Base-by-base conservation (phyloP, 2,329 filamentous ascomycete species). In the Fragosphaeria purpurea region DNA sequence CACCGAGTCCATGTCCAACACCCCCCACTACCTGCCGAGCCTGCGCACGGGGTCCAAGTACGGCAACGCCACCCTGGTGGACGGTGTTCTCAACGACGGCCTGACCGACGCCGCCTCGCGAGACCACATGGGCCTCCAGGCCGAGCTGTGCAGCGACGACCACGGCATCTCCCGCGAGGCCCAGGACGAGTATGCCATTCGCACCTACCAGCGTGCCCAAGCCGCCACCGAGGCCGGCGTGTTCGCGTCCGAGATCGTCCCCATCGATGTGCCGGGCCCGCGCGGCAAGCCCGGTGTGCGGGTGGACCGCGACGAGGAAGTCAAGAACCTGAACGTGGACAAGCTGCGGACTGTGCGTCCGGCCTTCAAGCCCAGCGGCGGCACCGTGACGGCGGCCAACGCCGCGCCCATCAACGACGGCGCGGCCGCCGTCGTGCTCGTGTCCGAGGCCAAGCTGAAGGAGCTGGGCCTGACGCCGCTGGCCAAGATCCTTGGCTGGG, bases 1-100 rank as follows among this genome's bases (percentile, higher is more conserved):
- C 61, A 83, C 91, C 59, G 93, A 98, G 76, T 95, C 89, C 75
- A 98, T 98, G 93, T 95, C 90, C 65, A 97, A 97, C 74, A 78
- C 85, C 50, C 93, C 93, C 47, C 90, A 98, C 75, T 98, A 98
- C 75, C 85, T 96, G 48, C 86, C 89, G 57, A 86, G 75, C 68
- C 76, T 95, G 61, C 86, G 93, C 67, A 85, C 71, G 58, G 93
- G 93, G 59, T 83, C 86, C 69, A 97, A 97, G 74, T 98, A 94
- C 70, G 93, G 93, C 62, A 82, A 97, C 72, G 85, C 91, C 72
- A 82, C 76, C 48, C 76, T 98, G 58, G 77, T 96, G 49, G 93
- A 98, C 64, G 91, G 88, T 60, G 82, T 98, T 58, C 79, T 96
- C 63, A 90, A 90, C 76, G 93, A 98, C 65, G 93, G 93, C 58